Conservation (phyloP, 306 rosid genomes). For the Trichosanthes cucumerina region DNA sequence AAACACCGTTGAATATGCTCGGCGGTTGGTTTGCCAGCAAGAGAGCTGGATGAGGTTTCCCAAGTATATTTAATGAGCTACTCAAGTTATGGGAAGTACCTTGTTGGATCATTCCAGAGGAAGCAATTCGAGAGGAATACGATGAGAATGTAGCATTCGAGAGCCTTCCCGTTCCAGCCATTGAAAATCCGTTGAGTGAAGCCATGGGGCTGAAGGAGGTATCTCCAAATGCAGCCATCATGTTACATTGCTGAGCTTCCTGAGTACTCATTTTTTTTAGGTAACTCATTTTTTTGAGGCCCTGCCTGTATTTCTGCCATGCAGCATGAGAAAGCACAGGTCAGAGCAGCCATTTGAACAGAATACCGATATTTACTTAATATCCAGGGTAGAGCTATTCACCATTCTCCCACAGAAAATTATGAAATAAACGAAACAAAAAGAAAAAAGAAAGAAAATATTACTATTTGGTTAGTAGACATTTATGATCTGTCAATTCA, state of each 20-base stretch:
- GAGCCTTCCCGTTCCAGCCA: slow-evolving; percentile 31
- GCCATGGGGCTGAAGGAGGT: slow-evolving; percentile 34
- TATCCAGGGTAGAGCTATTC: background rate
- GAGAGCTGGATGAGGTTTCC: slow-evolving; percentile 28
- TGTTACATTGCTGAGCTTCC: slow-evolving; percentile 26
- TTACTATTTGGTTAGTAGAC: background rate
- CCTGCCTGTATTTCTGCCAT: slow-evolving; percentile 58
- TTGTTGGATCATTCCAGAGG: slow-evolving; percentile 30
- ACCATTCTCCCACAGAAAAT: background rate
- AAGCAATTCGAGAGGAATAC: slow-evolving; percentile 28
- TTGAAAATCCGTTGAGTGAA: slow-evolving; percentile 36
- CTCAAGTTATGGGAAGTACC: slow-evolving; percentile 29
- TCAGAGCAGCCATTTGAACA: background rate
- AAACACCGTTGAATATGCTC: slow-evolving; percentile 33
- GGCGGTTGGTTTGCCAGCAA: slow-evolving; percentile 35
- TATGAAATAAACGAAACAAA: background rate
- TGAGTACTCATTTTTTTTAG: slow-evolving; percentile 25
- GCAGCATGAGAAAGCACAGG: background rate
- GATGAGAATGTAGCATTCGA: slow-evolving; percentile 29
- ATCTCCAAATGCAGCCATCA: slow-evolving; percentile 31
- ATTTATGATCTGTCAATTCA: background rate
- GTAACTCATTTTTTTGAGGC: slow-evolving; percentile 32
- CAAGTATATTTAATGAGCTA: slow-evolving; percentile 21
- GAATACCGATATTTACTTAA: background rate
- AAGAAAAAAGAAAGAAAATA: background rate